Evolutionary conservation across 2,329 filamentous ascomycete genomes (phyloP).

Genomic region (Cladophialophora chaetospira): DNA sequence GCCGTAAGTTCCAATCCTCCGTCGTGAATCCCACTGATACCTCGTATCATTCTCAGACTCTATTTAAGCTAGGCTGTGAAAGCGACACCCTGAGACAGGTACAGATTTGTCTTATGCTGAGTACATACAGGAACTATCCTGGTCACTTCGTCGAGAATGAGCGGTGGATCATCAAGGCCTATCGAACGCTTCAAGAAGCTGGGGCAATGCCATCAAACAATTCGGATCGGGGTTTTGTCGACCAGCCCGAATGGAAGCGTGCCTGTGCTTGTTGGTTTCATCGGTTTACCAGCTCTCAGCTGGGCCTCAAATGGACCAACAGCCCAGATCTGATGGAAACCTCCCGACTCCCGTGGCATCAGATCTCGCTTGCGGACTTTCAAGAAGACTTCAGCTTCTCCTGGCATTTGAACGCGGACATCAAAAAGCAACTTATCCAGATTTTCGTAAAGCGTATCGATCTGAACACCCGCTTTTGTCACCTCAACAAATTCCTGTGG

Average conservation of each 20-base stretch:
- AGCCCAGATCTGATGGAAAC: slow-evolving; percentile 5
- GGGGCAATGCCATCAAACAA: not conserved
- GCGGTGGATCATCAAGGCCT: not conserved
- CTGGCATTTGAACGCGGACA: slow-evolving; percentile 2
- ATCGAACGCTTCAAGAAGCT: not conserved
- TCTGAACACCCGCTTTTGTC: not conserved
- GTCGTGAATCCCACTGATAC: not conserved
- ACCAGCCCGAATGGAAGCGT: slow-evolving; percentile 2
- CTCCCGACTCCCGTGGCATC: not conserved
- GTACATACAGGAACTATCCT: not conserved
- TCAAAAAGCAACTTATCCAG: not conserved
- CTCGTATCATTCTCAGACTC: not conserved
- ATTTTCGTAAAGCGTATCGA: not conserved
- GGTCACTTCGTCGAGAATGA: slow-evolving; percentile 6
- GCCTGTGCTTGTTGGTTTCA: not conserved
- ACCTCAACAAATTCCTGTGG: slow-evolving; percentile 1
- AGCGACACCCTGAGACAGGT: not conserved
- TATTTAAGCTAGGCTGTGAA: slow-evolving; percentile 9
- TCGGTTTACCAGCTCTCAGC: not conserved
- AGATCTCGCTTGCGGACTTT: not conserved
- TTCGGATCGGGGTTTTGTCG: not conserved
- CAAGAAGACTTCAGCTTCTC: slow-evolving; percentile 10
- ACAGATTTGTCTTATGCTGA: slow-evolving; percentile 9
- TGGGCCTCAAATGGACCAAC: slow-evolving; percentile 1
- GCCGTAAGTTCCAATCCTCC: not conserved